Evolutionary conservation across 1,139 yeast genomes (phyloP).

Genomic region (Yamadazyma blattariae): DNA sequence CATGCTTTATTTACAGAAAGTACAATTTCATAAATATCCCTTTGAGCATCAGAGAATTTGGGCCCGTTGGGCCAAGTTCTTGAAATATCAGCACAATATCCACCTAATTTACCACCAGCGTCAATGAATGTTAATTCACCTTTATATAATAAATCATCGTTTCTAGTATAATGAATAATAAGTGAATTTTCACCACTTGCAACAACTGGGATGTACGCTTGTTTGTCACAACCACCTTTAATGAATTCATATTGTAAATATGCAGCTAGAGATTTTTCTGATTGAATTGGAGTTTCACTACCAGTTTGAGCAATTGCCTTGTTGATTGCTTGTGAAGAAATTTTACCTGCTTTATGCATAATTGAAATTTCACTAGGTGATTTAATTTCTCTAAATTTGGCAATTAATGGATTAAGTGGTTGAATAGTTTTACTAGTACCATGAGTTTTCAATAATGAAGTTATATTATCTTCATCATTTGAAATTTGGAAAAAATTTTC

Average conservation of each 20-base stretch:
- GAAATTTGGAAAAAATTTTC: conserved; percentile 11
- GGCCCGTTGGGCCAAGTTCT: conserved; percentile 90
- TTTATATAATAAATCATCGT: conserved; percentile 70
- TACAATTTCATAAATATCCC: conserved; percentile 85
- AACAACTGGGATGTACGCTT: conserved; percentile 93
- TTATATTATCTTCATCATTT: conserved; percentile 10
- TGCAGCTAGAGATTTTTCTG: conserved; percentile 80
- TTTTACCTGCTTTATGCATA: conserved; percentile 79
- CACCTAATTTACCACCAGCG: conserved; percentile 93
- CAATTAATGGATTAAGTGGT: conserved; percentile 48
- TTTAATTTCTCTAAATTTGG: conserved; percentile 64
- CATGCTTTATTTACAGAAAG: conserved; percentile 78
- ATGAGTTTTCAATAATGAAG: conserved; percentile 10
- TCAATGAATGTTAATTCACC: conserved; percentile 90
- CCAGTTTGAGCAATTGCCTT: conserved; percentile 68
- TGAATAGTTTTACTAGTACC: conserved; percentile 32
- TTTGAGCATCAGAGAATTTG: conserved; percentile 72
- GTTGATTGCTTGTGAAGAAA: conserved; percentile 81
- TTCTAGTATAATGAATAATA: conserved; percentile 86
- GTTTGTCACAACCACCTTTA: conserved; percentile 82
- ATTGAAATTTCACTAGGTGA: conserved; percentile 72
- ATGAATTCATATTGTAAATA: conserved; percentile 80
- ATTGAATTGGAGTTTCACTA: conserved; percentile 42
- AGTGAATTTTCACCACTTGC: conserved; percentile 89
- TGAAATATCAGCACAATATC: conserved; percentile 94